phyloP scores from a whole-genome alignment of 2,329 filamentous ascomycete genomes.

The Hymenoscyphus albidus region DNA sequence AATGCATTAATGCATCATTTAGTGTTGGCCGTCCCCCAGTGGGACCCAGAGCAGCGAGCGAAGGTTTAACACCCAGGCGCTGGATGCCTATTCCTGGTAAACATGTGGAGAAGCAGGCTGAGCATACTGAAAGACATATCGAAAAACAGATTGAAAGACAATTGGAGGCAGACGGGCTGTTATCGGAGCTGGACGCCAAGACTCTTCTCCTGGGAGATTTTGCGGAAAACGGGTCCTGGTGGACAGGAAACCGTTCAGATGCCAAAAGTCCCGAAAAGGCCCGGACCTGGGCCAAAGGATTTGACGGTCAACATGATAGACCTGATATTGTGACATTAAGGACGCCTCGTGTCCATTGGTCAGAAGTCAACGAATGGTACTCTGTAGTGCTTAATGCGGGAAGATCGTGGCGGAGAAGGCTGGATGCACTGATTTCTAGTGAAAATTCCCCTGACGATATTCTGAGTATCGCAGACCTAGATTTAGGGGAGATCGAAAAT shows the following conservation, averaged over 20 bases:
- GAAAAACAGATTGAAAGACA: conserved; percentile 32
- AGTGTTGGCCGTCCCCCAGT: conserved; percentile 45
- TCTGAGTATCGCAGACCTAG: conserved; percentile 21
- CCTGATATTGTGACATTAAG: conserved; percentile 48
- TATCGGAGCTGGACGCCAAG: conserved; percentile 69
- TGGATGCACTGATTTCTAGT: conserved; percentile 47
- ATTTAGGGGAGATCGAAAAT: conserved; percentile 45
- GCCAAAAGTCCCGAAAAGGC: conserved; percentile 36
- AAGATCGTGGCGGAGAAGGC: conserved; percentile 58
- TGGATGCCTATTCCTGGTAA: conserved; percentile 22
- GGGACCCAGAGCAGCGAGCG: conserved; percentile 31
- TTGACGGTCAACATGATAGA: conserved; percentile 13
- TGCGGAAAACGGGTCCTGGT: conserved; percentile 79
- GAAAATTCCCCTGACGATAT: conserved; percentile 20
- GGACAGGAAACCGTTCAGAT: conserved; percentile 57
- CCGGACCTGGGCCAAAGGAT: conserved; percentile 34
- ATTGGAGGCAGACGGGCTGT: conserved; percentile 27
- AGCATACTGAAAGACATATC: conserved; percentile 2
- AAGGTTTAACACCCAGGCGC: conserved; percentile 21
- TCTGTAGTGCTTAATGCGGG: conserved; percentile 64
- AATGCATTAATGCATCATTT: conserved; percentile 76
- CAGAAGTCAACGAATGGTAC: conserved; percentile 70
- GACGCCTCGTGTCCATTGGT: conserved; percentile 73
- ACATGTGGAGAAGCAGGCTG: conserved; percentile 23
- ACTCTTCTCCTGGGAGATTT: conserved; percentile 69